phyloP scores from a whole-genome alignment of 805 yeast genomes.

The Candida adriatica region DNA sequence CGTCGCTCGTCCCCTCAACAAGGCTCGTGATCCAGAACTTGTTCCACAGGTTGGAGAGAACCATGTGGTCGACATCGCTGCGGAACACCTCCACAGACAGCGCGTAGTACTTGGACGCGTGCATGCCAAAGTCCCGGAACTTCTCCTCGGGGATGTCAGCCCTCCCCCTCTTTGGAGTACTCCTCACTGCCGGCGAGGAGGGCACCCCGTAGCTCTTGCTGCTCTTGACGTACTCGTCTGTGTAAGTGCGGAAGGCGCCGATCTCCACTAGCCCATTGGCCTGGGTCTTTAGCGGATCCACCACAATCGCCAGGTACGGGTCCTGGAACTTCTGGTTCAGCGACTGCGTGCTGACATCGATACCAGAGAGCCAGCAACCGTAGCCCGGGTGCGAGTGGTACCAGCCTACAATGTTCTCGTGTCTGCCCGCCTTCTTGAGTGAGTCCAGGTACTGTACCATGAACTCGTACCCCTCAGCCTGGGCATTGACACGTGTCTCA shows the following conservation, averaged over 20 bases:
- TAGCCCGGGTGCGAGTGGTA: slow-evolving; percentile 98
- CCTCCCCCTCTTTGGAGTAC: slow-evolving; percentile 3
- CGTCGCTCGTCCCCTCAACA: slow-evolving; percentile 10
- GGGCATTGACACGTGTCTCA: slow-evolving; percentile 92
- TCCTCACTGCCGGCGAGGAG: slow-evolving; percentile 6
- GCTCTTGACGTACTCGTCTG: slow-evolving; percentile 25
- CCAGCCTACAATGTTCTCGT: slow-evolving; percentile 90
- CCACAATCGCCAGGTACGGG: slow-evolving; percentile 83
- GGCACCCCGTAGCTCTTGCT: neutral
- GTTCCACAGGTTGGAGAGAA: slow-evolving; percentile 37
- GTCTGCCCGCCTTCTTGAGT: slow-evolving; percentile 41
- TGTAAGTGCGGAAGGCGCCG: slow-evolving; percentile 80
- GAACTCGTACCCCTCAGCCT: slow-evolving; percentile 88
- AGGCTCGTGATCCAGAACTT: slow-evolving; percentile 42
- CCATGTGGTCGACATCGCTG: slow-evolving; percentile 40
- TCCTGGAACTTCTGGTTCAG: slow-evolving; percentile 86
- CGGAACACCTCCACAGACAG: slow-evolving; percentile 56
- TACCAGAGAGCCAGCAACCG: slow-evolving; percentile 93
- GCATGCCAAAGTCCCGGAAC: slow-evolving; percentile 61
- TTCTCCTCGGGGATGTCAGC: slow-evolving; percentile 40
- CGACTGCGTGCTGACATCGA: slow-evolving; percentile 84
- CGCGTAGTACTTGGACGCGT: slow-evolving; percentile 62
- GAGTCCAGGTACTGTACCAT: slow-evolving; percentile 78
- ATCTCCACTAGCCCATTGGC: slow-evolving; percentile 65
- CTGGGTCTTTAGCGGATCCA: slow-evolving; percentile 71